A percentile compares a stretch with the other conserved stretches of the same genome.
These are phyloP conservation scores for Colletotrichum agaves DNA, from an alignment of 2,329 filamentous ascomycete genomes.

Conservation along the genomic window DNA sequence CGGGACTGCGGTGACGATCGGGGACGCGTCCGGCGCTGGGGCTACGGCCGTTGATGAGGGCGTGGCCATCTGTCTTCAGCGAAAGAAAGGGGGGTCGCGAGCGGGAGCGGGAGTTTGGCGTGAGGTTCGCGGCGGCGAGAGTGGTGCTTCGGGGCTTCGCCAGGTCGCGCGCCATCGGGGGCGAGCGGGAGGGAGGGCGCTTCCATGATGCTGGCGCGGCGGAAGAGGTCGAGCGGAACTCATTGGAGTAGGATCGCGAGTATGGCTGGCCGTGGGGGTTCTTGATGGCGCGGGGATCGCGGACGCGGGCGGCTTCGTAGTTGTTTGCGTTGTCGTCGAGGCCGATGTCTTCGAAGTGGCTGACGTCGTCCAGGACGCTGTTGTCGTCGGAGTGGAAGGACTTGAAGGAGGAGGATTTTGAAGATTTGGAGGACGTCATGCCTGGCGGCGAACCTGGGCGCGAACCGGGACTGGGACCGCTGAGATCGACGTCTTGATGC, in stretches of 20 bases:
- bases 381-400: constrained; percentile 79
- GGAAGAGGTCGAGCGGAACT: constrained; percentile 33
- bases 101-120: constrained; percentile 22
- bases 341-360: constrained; percentile 93
- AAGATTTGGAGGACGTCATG: constrained; percentile 85
- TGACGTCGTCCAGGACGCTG: constrained; percentile 75
- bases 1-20: constrained; percentile 41
- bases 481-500: constrained; percentile 37
- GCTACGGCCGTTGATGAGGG: constrained; percentile 60
- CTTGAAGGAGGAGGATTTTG: constrained; percentile 88
- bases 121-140: constrained; percentile 4
- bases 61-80: constrained; percentile 53
- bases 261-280: constrained; percentile 35
- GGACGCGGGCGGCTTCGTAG: constrained; percentile 43
- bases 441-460: constrained; percentile 73
- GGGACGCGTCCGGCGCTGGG: constrained; percentile 55
- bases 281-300: constrained; percentile 45
- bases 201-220: constrained; percentile 13
- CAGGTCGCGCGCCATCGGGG: constrained; percentile 45
- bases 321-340: constrained; percentile 71
- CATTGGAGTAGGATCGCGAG: constrained; percentile 35
- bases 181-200: constrained; percentile 35
- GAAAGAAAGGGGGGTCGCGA: constrained; percentile 58
- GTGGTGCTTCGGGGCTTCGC: constrained; percentile 39
- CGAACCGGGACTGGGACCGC: constrained; percentile 52